Base-by-base conservation (phyloP, 106 monocot genomes). In the Allium cepa region DNA sequence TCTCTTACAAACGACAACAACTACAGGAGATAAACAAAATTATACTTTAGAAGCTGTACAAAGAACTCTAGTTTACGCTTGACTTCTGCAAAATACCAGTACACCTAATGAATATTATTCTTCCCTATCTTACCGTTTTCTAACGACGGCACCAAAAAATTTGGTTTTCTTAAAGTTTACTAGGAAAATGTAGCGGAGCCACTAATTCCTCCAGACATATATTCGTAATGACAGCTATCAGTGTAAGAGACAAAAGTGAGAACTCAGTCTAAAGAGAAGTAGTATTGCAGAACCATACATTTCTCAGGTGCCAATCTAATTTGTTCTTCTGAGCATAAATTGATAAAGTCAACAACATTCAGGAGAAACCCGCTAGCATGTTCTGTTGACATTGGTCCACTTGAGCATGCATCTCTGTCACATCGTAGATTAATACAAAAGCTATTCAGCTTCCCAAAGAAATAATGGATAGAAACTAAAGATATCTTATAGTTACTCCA, bases 231-330 rank as follows among this genome's bases (percentile, higher is more conserved):
- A 36, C 36, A 36, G 3, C 5, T 36, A 36, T 22, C 53, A 55
- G 53, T 15, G 7, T 12, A 15, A 7, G 7, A 15, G 53, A 15
- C 5, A 64, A 47, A 49, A 48, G 7, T 47, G 48, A 64, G 7
- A 49, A 8, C 22, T 22, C 22, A 22, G 22, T 22, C 22, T 22
- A 22, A 22, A 22, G 22, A 22, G 22, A 22, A 22, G 22, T 22
- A 22, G 22, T 22, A 22, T 22, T 22, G 22, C 22, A 64, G 64
- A n/a, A 64, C 48, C 75, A 71, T 90, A 99, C 97, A 99, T 82
- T 92, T 99, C 8, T 92, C 97, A 69, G 92, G 81, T 64, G 78
- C 90, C 70, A 92, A 64, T 50, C 81, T 82, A 73, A 99, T 92
- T 68, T 99, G 92, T 56, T 87, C 78, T 28, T 73, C 68, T 15